A percentile compares a stretch with the other conserved stretches of the same genome.
Evolutionary conservation across 148 eudicot genomes (phyloP).

Genomic region (Silene latifolia): DNA sequence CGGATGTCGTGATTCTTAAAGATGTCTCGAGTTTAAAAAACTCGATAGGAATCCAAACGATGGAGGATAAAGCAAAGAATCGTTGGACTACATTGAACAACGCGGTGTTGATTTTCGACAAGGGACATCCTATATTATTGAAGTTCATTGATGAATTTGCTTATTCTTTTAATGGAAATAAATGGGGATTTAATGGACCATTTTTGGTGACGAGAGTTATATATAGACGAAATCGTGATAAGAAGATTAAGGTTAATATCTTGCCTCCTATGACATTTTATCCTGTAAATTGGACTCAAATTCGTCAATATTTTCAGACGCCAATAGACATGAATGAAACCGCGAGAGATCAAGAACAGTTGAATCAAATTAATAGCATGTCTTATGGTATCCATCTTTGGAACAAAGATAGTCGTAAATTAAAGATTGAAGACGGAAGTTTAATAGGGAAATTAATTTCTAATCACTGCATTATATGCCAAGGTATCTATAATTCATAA

Average conservation of each 20-base stretch:
- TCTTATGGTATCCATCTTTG: slow-evolving; percentile 70
- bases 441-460: slow-evolving; percentile 45
- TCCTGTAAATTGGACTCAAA: slow-evolving; percentile 51
- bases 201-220: slow-evolving; percentile 62
- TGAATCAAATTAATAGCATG: slow-evolving; percentile 23
- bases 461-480: slow-evolving; percentile 49
- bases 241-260: slow-evolving; percentile 35
- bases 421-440: slow-evolving; percentile 61
- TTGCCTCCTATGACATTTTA: slow-evolving; percentile 61
- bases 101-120: slow-evolving; percentile 65
- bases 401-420: slow-evolving; percentile 47
- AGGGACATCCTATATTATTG: slow-evolving; percentile 47
- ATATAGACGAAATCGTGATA: neutral
- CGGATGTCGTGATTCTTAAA: slow-evolving; percentile 56
- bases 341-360: slow-evolving; percentile 39
- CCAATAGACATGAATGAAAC: slow-evolving; percentile 18
- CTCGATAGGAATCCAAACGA: slow-evolving; percentile 57
- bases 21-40: slow-evolving; percentile 47
- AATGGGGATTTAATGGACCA: slow-evolving; percentile 84
- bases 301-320: slow-evolving; percentile 28
- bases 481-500: slow-evolving; percentile 16
- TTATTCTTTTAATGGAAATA: slow-evolving; percentile 48
- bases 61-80: slow-evolving; percentile 16
- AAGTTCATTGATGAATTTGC: slow-evolving; percentile 67
- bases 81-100: slow-evolving; percentile 64